Evolutionary conservation across 2,329 filamentous ascomycete genomes (phyloP).

Genomic region (Colletotrichum sp.): DNA sequence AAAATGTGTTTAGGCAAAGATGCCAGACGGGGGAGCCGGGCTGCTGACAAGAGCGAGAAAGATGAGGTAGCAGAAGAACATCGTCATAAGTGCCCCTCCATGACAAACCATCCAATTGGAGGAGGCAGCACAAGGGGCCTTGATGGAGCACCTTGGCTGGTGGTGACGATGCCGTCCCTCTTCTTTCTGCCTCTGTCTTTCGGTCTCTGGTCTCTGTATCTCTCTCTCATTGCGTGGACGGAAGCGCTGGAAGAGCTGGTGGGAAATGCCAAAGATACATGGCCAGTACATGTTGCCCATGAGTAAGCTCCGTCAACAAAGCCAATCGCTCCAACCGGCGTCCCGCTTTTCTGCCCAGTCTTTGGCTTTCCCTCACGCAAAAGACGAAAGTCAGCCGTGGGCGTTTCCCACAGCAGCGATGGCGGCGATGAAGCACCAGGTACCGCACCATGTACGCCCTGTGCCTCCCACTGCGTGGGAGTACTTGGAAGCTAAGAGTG

Average conservation of each 20-base stretch:
- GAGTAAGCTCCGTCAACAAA: conserved; percentile 20
- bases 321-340: background rate
- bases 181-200: background rate
- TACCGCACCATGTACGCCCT: background rate
- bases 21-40: background rate
- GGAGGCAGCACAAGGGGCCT: background rate
- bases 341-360: conserved; percentile 14
- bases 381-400: background rate
- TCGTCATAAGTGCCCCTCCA: conserved; percentile 21
- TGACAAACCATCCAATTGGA: conserved; percentile 6
- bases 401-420: background rate
- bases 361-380: background rate
- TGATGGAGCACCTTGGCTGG: conserved; percentile 6
- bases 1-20: background rate
- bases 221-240: background rate
- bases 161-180: conserved; percentile 12
- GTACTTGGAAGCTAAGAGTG: background rate
- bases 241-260: conserved; percentile 14
- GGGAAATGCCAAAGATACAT: conserved; percentile 4
- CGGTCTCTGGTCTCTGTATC: background rate
- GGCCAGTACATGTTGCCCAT: background rate
- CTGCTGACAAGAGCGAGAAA: conserved; percentile 5
- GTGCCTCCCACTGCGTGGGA: background rate
- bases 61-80: conserved; percentile 3
- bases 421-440: background rate